phyloP scores from a whole-genome alignment of 1,284 basidiomycete species.

The Rhodofomes roseus region DNA sequence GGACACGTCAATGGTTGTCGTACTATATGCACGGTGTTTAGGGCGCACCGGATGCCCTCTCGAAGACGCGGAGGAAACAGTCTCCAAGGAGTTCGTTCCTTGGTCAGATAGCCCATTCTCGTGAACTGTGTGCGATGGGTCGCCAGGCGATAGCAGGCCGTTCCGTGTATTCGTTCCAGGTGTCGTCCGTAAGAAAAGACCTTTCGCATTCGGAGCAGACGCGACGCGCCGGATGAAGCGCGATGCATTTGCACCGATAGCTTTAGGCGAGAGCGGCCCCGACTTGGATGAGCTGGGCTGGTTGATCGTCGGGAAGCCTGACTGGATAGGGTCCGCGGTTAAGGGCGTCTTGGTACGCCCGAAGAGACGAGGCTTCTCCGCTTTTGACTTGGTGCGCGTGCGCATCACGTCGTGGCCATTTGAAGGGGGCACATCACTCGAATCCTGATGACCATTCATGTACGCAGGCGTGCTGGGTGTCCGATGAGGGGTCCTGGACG shows the following conservation, averaged over 20 bases:
- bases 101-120: conserved; percentile 54
- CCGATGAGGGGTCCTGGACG: conserved; percentile 24
- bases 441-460: conserved; percentile 17
- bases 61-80: conserved; percentile 69
- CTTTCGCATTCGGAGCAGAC: conserved; percentile 95
- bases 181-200: conserved; percentile 65
- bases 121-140: conserved; percentile 47
- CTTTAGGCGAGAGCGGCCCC: conserved; percentile 54
- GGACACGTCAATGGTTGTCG: conserved; percentile 20
- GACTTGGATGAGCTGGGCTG: conserved; percentile 33
- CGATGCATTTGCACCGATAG: conserved; percentile 65
- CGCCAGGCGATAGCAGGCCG: conserved; percentile 70
- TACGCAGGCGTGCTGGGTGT: conserved; percentile 29
- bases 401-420: conserved; percentile 31
- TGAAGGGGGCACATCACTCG: conserved; percentile 9
- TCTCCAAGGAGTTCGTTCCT: conserved; percentile 66
- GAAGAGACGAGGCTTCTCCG: conserved; percentile 47
- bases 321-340: conserved; percentile 34
- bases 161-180: conserved; percentile 57
- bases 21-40: conserved; percentile 19
- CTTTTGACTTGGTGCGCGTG: conserved; percentile 56
- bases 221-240: conserved; percentile 93
- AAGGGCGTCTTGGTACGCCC: conserved; percentile 25
- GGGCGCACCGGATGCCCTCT: conserved; percentile 41
- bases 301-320: conserved; percentile 32